Evolutionary conservation across 1,284 basidiomycete genomes (phyloP), one percentile per base, ranked within the genome.

Genomic region (Rugosomyces carneus): DNA sequence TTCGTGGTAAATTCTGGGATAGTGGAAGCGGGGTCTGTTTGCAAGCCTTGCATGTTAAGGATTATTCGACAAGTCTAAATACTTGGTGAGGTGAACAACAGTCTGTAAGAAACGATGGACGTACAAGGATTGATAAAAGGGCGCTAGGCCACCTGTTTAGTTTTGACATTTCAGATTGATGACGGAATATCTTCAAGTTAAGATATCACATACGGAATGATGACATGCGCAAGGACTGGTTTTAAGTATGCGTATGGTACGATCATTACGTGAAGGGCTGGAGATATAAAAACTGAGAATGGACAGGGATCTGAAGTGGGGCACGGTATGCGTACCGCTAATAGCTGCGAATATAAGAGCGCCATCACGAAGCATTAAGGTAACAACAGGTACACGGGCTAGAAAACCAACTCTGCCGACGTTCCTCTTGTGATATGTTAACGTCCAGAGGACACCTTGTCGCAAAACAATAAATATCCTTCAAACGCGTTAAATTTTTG

Each of bases 331-430:
- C 32, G 24, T 23, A 48, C 50, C 42, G 18, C 21, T 37, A 13
- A 51, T 24, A 10, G 23, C 43, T 6, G 21, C 37, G 31, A 51
- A 48, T 18, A 45, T 45, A 38, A 37, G 45, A 4, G 42, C 46
- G 9, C 45, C 45, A 27, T 51, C 50, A 8, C 46, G 42, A 10
- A 51, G 37, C 35, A 51, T 29, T 8, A 51, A 35, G 7, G 35
- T 31, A 20, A 51, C 40, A 11, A 51, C 15, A 5, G 50, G 50
- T 15, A 29, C 39, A 18, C 45, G 41, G 4, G 18, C 7, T 3
- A 13, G 26, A 23, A 20, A 34, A 31, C 37, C 45, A 7, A 27
- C 26, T 21, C 27, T 36, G 15, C 42, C 50, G 16, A 36, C 15
- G 19, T 48, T 45, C 31, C 46, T 45, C 37, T 40, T 48, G 21